phyloP scores from a whole-genome alignment of 2,329 filamentous ascomycete species.

The Fusarium metavorans region DNA sequence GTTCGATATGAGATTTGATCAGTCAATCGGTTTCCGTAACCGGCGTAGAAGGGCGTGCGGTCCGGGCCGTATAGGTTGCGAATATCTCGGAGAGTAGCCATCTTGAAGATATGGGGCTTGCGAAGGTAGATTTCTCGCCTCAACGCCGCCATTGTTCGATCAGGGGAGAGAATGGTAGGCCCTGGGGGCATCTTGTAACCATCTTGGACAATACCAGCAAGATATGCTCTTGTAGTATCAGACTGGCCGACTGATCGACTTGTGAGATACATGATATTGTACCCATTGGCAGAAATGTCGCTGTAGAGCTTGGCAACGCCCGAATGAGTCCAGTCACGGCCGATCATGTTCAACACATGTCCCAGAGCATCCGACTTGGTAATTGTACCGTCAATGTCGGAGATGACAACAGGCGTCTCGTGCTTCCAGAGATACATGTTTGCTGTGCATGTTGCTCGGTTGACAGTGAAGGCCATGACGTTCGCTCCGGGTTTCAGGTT shows the following conservation, averaged over 20 bases:
- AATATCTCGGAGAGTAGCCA: conserved; percentile 97
- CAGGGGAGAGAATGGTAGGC: conserved; percentile 93
- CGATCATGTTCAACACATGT: conserved; percentile 96
- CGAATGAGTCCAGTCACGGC: conserved; percentile 96
- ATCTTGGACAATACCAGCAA: conserved; percentile 90
- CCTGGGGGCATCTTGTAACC: conserved; percentile 87
- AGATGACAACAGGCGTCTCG: conserved; percentile 94
- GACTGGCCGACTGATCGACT: conserved; percentile 94
- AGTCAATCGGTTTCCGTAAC: conserved; percentile 95
- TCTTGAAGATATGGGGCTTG: conserved; percentile 99
- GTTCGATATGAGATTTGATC: conserved; percentile 96
- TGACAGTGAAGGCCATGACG: conserved; percentile 95
- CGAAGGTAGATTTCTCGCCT: conserved; percentile 93
- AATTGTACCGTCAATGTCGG: conserved; percentile 98
- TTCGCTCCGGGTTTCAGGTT: conserved; percentile 88
- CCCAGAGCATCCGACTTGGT: conserved; percentile 97
- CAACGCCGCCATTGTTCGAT: conserved; percentile 93
- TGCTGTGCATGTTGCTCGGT: conserved; percentile 90
- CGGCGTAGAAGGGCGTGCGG: conserved; percentile 91
- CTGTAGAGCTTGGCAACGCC: conserved; percentile 98
- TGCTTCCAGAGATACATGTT: conserved; percentile 95
- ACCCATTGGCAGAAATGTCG: conserved; percentile 94
- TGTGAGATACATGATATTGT: conserved; percentile 98
- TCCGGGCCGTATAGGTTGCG: conserved; percentile 84
- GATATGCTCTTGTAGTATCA: conserved; percentile 88